A percentile compares a stretch with the other conserved stretches of the same genome.
Evolutionary conservation across 2,329 filamentous ascomycete genomes (phyloP).

Genomic region (Verticillium zaregamsianum): DNA sequence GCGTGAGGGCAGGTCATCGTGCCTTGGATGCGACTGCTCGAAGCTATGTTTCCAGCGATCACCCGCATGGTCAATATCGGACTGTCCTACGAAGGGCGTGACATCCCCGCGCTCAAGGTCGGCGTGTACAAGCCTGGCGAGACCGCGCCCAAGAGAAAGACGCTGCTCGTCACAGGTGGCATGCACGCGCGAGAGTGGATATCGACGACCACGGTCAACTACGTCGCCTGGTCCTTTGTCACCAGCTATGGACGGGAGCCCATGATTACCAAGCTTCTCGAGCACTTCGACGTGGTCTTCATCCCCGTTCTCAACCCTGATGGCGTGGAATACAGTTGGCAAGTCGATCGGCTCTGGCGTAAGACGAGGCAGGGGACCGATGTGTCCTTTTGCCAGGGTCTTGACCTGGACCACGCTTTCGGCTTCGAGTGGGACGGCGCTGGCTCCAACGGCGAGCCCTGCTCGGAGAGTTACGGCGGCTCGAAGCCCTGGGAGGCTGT

Average conservation of each 20-base stretch:
- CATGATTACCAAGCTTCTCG: slow-evolving; percentile 71
- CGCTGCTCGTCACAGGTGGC: slow-evolving; percentile 77
- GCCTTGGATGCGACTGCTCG: slow-evolving; percentile 88
- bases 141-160: slow-evolving; percentile 53
- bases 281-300: slow-evolving; percentile 83
- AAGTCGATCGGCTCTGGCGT: slow-evolving; percentile 86
- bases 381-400: slow-evolving; percentile 76
- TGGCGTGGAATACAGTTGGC: slow-evolving; percentile 92
- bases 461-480: slow-evolving; percentile 86
- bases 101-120: slow-evolving; percentile 77
- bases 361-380: slow-evolving; percentile 86
- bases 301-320: slow-evolving; percentile 90
- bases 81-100: slow-evolving; percentile 80
- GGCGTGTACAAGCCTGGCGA: slow-evolving; percentile 47
- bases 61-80: slow-evolving; percentile 73
- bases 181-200: slow-evolving; percentile 98
- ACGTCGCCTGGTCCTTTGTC: slow-evolving; percentile 83
- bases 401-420: slow-evolving; percentile 87
- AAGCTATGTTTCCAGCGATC: slow-evolving; percentile 83
- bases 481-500: slow-evolving; percentile 76
- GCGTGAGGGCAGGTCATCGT: slow-evolving; percentile 44
- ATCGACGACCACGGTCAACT: slow-evolving; percentile 84
- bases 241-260: slow-evolving; percentile 72
- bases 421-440: slow-evolving; percentile 78
- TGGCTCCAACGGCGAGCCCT: slow-evolving; percentile 65